Evolutionary conservation across 78 protist species (phyloP).

Genomic region (Dictyostelium citrinum): DNA sequence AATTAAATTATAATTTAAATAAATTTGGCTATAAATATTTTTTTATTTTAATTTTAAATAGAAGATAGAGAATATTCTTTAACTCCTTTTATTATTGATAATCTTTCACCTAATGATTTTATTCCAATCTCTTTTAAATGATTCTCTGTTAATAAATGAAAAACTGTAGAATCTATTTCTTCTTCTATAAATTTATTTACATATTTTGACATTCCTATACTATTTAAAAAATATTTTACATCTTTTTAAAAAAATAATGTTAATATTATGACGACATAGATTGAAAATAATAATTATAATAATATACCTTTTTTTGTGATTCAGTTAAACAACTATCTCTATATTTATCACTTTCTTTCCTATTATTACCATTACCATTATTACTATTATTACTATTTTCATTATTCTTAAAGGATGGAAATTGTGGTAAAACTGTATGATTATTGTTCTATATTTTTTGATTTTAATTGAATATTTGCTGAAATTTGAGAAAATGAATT

Average conservation of each 20-base stretch:
- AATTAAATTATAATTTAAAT: no score
- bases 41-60: background rate
- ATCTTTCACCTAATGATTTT: constrained; percentile 44
- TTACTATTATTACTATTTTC: background rate
- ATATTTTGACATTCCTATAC: constrained; percentile 59
- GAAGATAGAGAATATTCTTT: constrained; percentile 7
- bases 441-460: constrained; percentile 24
- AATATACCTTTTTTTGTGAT: constrained; percentile 32
- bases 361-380: background rate
- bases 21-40: background rate
- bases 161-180: constrained; percentile 50
- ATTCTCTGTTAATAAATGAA: constrained; percentile 43
- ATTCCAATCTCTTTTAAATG: constrained; percentile 64
- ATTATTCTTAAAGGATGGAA: background rate
- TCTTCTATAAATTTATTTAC: constrained; percentile 66
- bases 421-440: background rate
- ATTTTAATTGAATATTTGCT: background rate
- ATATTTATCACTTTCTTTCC: constrained; percentile 8
- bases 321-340: constrained; percentile 53
- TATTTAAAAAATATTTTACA: constrained; percentile 29
- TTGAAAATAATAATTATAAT: background rate
- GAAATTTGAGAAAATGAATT: constrained; percentile 5
- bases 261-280: background rate
- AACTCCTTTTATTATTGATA: constrained; percentile 39
- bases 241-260: background rate